phyloP scores from a whole-genome alignment of 1,284 basidiomycete genomes.

The Dichomitus squalens region DNA sequence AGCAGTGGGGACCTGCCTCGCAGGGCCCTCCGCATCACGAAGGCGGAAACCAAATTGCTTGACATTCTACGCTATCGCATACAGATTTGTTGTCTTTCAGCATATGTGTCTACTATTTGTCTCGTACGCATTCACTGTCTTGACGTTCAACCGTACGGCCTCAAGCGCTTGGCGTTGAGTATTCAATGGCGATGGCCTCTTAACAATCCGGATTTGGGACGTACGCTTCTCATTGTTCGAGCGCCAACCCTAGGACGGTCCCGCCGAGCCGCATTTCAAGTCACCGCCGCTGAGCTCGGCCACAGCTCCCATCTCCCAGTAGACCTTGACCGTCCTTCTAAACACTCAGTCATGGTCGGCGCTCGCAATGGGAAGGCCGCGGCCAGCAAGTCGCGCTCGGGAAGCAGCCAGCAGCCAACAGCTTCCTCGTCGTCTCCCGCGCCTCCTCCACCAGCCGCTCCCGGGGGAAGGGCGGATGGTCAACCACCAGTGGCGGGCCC shows the following conservation, averaged over 20 bases:
- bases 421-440: conserved; percentile 20
- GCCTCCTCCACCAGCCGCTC: conserved; percentile 14
- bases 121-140: not conserved
- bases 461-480: too few relatives aligned
- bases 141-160: not conserved
- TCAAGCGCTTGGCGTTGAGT: conserved; percentile 20
- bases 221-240: conserved; percentile 20
- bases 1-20: conserved; percentile 6
- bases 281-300: conserved; percentile 9
- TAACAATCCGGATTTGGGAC: conserved; percentile 16
- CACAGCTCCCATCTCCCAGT: not conserved
- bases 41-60: not conserved
- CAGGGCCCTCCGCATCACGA: not conserved
- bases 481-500: conserved; percentile 16
- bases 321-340: not conserved
- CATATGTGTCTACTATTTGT: conserved; percentile 4
- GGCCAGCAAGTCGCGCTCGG: conserved; percentile 13
- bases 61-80: not conserved
- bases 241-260: conserved; percentile 16
- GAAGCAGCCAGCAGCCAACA: conserved; percentile 11
- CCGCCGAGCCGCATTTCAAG: conserved; percentile 1
- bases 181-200: conserved; percentile 16
- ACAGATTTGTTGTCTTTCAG: not conserved
- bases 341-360: conserved; percentile 12
- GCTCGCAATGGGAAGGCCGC: conserved; percentile 14